Base-by-base conservation (phyloP, 495 filamentous ascomycete species). In the Extremus antarcticus region DNA sequence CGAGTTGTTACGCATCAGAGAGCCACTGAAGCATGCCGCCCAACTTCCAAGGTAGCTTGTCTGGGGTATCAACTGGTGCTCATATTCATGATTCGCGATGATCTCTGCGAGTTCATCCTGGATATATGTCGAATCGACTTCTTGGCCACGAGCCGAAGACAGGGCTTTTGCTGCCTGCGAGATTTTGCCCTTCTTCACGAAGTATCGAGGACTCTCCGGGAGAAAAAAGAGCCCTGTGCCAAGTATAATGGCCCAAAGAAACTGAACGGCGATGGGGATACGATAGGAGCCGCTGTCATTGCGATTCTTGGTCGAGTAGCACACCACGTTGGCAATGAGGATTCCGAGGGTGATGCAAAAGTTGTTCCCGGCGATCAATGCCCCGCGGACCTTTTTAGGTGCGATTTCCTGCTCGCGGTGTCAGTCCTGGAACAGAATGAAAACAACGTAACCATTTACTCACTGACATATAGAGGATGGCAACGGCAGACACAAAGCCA, bases 91-190 rank as follows among this genome's bases (percentile, higher is more conserved):
- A 52, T 86, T 81, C 32, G 74, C 78, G 23, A 83, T 70, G 56
- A 90, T 84, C 64, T 90, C 85, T 22, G 82, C 78, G 15, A 88
- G 68, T 67, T 90, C 85, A 22, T 79, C 68, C 61, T 75, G 71
- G 61, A 89, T 76, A 51, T 75, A 82, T n/a, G 80, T 77, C 21
- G 83, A 85, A 54, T 83, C 78, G 16, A 66, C 58, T 7, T 72
- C 71, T 48, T 78, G 71, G 25, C 77, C 74, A 59, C 77, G 77
- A 49, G 79, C 67, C 53, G 61, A 69, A 25, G 66, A 63, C 35
- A 82, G 71, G 32, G 73, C 68, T 40, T 71, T 69, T 21, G 72
- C 75, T 21, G 88, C 88, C 47, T 74, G 71, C 20, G 88, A 81
- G 53, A 80, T 91, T 83, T 54, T 88, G 35, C n/a, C 35, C n/a